phyloP scores from a whole-genome alignment of 768 basidiomycete genomes.

The Phanerochaete carnosa region DNA sequence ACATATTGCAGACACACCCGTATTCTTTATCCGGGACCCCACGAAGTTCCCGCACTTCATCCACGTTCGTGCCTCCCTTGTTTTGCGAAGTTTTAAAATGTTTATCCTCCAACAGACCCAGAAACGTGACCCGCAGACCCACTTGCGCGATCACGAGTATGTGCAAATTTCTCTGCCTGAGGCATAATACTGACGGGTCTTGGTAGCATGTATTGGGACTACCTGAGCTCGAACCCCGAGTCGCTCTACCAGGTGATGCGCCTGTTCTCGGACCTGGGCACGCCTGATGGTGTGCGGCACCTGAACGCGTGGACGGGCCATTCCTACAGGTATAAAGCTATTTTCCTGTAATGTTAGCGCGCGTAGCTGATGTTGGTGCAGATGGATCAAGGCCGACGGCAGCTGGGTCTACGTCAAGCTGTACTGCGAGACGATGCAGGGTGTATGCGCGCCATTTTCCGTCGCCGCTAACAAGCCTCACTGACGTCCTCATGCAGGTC shows the following conservation, averaged over 20 bases:
- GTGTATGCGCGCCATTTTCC: conserved; percentile 7
- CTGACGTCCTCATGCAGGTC: conserved; percentile 37
- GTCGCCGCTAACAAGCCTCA: not conserved
- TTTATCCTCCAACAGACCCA: conserved; percentile 31
- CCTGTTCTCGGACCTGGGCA: conserved; percentile 53
- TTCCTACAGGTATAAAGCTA: conserved; percentile 33
- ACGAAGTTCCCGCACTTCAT: conserved; percentile 50
- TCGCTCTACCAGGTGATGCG: conserved; percentile 47
- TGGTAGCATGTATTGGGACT: conserved; percentile 41
- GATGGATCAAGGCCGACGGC: conserved; percentile 42
- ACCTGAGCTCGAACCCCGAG: conserved; percentile 44
- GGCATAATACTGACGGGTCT: not conserved
- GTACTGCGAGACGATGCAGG: conserved; percentile 26
- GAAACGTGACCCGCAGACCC: conserved; percentile 49
- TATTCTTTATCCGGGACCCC: conserved; percentile 46
- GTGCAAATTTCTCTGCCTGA: not conserved
- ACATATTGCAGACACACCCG: conserved; percentile 34
- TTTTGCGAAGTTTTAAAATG: not conserved
- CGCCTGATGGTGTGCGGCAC: conserved; percentile 46
- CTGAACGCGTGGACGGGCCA: conserved; percentile 53
- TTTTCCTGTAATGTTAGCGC: not conserved
- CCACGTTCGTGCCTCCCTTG: conserved; percentile 12
- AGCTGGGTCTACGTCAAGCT: conserved; percentile 55
- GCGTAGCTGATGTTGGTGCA: not conserved
- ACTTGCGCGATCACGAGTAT: conserved; percentile 38